phyloP scores from a whole-genome alignment of 169 alveolate genomes.

The Cryptosporidium sp. region DNA sequence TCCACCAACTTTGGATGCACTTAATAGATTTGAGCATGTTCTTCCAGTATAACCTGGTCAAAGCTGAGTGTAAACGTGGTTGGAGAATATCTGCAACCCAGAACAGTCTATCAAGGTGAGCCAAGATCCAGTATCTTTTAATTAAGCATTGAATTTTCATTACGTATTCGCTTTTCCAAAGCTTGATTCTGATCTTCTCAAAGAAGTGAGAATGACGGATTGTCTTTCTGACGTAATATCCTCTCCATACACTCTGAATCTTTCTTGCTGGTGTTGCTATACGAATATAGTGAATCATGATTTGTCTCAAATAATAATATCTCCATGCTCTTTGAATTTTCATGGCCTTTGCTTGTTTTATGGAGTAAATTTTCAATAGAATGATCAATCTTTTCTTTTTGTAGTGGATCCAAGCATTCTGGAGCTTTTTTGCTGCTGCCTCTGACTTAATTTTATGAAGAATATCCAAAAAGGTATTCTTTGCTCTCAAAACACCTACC shows the following conservation, averaged over 20 bases:
- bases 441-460: constrained; percentile 27
- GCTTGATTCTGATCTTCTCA: constrained; percentile 42
- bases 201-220: constrained; percentile 30
- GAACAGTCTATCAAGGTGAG: constrained; percentile 55
- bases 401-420: constrained; percentile 41
- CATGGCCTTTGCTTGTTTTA: constrained; percentile 59
- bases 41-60: constrained; percentile 64
- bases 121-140: constrained; percentile 69
- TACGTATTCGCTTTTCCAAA: constrained; percentile 50
- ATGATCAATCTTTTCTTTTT: constrained; percentile 22
- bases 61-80: constrained; percentile 60
- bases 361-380: constrained; percentile 1
- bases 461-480: constrained; percentile 19
- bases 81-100: constrained; percentile 71
- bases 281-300: constrained; percentile 53
- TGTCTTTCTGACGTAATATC: constrained; percentile 73
- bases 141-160: constrained; percentile 66
- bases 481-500: constrained; percentile 5
- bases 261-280: constrained; percentile 74
- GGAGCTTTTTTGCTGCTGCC: constrained; percentile 38
- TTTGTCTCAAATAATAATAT: constrained; percentile 38
- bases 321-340: constrained; percentile 65
- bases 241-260: constrained; percentile 80
- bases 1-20: constrained; percentile 80
- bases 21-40: constrained; percentile 66